Base-by-base conservation (phyloP, 2,329 filamentous ascomycete genomes). In the Diaporthe vexans region DNA sequence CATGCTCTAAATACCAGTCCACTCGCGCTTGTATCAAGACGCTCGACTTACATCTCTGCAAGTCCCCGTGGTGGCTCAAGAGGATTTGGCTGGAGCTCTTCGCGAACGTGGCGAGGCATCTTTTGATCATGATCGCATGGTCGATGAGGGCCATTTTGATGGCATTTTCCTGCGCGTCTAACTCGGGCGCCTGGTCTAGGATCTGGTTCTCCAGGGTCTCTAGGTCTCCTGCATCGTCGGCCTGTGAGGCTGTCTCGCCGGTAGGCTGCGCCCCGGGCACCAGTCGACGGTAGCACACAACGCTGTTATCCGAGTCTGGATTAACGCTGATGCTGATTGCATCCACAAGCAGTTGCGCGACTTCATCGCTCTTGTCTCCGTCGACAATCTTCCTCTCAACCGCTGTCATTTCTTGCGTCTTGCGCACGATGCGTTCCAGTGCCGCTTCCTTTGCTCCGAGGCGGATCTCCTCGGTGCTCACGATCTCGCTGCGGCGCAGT, bases 121-220 rank as follows among this genome's bases (percentile, higher is more conserved):
- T 92, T 85, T 96, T 95, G 79, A 98, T 91, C 82, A 94, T 92
- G 75, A 97, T 89, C 3, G 95, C 94, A 82, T 98, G 95, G 79
- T 98, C 97, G 56, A 97, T 89, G 40, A 98, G 88, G 0, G 95
- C 94, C 81, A 95, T 94, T 80, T 93, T 93, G 77, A 98, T 91
- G 1, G 95, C 94, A 65, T 90, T 94, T 77, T 97, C 93, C 78
- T 95, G 88, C 0, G 89, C 86, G 29, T 86, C 84, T 5, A 91
- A 81, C 76, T 91, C 85, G 29, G 87, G 82, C 59, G 88, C 85
- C 3, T 84, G 81, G 2, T 86, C 86, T 29, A 84, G 83, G 52
- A 87, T 85, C 6, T 85, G 85, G 26, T 84, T 81, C 37, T 85
- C 86, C 13, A 85, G 82, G 1, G 82, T 82, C 21, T 84, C 81